phyloP scores from a whole-genome alignment of 371 early-diverging fungal species.

The Gilbertella persicaria region DNA sequence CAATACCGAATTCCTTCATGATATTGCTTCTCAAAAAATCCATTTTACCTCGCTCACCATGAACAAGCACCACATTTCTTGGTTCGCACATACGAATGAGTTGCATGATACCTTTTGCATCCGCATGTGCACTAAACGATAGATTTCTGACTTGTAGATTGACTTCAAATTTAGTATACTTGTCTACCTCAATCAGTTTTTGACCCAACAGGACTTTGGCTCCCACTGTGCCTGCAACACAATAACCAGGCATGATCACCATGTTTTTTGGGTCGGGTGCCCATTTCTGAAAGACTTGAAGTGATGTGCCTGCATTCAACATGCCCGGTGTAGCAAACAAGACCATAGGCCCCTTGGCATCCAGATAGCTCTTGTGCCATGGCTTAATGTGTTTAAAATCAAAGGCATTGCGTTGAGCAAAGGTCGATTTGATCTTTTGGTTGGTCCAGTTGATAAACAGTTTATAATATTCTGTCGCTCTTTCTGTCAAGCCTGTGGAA shows the following conservation, averaged over 20 bases:
- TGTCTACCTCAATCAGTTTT: constrained; percentile 80
- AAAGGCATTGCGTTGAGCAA: constrained; percentile 89
- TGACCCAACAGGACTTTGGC: constrained; percentile 93
- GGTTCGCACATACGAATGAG: constrained; percentile 93
- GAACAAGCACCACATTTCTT: constrained; percentile 96
- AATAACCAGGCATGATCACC: constrained; percentile 94
- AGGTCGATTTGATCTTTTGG: constrained; percentile 86
- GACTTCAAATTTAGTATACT: constrained; percentile 75
- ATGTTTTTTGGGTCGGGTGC: constrained; percentile 89
- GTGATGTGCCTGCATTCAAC: constrained; percentile 84
- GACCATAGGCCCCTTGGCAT: constrained; percentile 86
- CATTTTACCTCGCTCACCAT: constrained; percentile 97
- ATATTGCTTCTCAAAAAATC: constrained; percentile 82
- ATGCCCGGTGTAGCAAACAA: constrained; percentile 96
- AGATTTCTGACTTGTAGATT: constrained; percentile 94
- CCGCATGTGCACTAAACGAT: constrained; percentile 99
- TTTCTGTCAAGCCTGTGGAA: constrained; percentile 91
- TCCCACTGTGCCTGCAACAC: constrained; percentile 94
- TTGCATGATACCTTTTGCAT: constrained; percentile 98
- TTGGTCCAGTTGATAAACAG: constrained; percentile 96
- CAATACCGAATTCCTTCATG: constrained; percentile 79
- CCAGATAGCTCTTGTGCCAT: constrained; percentile 72
- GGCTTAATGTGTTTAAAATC: constrained; percentile 92
- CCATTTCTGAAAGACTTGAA: constrained; percentile 89
- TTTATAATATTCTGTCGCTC: constrained; percentile 93